Base-by-base conservation (phyloP, 352 stramenopile genomes). In the Globisporangium camurandrum region DNA sequence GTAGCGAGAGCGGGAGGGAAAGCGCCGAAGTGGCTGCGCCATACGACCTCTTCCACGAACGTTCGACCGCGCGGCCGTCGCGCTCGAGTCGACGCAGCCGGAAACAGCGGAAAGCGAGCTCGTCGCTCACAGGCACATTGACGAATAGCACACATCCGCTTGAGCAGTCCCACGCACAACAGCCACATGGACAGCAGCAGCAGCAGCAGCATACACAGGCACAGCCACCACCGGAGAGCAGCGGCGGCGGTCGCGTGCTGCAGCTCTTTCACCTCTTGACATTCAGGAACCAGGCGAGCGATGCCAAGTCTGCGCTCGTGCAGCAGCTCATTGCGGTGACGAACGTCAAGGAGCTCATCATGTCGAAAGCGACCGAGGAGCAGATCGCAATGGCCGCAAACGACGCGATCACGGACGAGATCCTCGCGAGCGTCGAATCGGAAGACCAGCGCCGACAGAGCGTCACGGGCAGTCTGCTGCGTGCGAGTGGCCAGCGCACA, bases 371-470 rank as follows among this genome's bases (percentile, higher is more conserved):
- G 24, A 84, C 67, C 3, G 59, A 86, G 49, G 77, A 88, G 28
- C 70, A 85, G 53, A 88, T 88, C 53, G 77, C 75, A 16, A 66
- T 66, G 7, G 75, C 75, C 0, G 77, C 75, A 16, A 85, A 86
- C 54, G 77, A 86, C 47, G 77, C 75, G 8, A 84, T 88, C 50
- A 78, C 72, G 24, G 69, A 88, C 51, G 76, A 88, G 56, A 84
- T 86, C 39, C 19, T 86, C 20, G 77, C 66, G 37, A 80, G 69
- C 2, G 72, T 88, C 28, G 71, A 86, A 51, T 43, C 66, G 44
- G 75, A 87, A 43, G 70, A 88, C 46, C 54, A 63, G 31, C 69
- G 66, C 2, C 54, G 69, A 16, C 69, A 61, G 19, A 69, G 61
- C 24, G 49, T 73, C 38, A 56, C 63, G 12, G 53, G 41, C 2